Evolutionary conservation across 441 rosid species (phyloP).

Genomic region (Brassica balearica): DNA sequence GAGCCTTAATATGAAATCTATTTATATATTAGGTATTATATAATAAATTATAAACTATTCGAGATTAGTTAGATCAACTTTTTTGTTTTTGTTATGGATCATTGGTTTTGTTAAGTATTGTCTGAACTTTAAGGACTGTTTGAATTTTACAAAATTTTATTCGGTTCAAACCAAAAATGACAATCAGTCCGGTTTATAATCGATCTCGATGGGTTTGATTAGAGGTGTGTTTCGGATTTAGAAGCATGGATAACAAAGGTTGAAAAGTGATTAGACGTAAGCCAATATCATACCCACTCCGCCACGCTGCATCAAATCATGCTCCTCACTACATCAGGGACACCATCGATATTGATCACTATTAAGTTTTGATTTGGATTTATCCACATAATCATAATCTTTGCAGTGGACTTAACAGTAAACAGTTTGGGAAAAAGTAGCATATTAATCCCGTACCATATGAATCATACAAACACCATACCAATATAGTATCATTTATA

Average conservation of each 20-base stretch:
- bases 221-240: constrained; percentile 16
- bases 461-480: background rate
- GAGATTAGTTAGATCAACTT: background rate
- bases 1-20: too few relatives aligned
- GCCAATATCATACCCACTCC: constrained; percentile 31
- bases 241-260: constrained; percentile 20
- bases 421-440: background rate
- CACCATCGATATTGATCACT: constrained; percentile 19
- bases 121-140: background rate
- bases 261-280: constrained; percentile 39
- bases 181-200: background rate
- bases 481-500: background rate
- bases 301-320: constrained; percentile 46
- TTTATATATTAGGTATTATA: too few relatives aligned
- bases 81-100: background rate
- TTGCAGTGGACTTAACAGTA: constrained; percentile 18
- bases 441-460: constrained; percentile 6
- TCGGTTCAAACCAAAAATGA: background rate
- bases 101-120: background rate
- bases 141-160: background rate
- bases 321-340: constrained; percentile 26
- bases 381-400: constrained; percentile 30
- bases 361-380: constrained; percentile 23
- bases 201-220: constrained; percentile 1
- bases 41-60: background rate